Evolutionary conservation across 306 rosid species (phyloP), one percentile per base, ranked within the genome.

Genomic region (Acacia melanoxylon): DNA sequence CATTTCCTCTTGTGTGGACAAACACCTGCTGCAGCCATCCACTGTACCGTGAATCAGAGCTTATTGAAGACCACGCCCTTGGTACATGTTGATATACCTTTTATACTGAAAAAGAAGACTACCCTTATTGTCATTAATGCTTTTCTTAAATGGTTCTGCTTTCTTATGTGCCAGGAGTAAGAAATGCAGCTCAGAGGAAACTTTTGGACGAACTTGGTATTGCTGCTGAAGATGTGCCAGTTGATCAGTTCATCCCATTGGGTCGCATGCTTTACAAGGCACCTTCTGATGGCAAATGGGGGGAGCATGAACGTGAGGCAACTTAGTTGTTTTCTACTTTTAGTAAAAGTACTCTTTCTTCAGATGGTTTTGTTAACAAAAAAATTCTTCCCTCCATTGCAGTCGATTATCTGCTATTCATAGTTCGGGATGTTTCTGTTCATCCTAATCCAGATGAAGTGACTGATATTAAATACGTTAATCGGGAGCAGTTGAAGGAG

Each of bases 21-120:
- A 93, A 96, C 86, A 92, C 99, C 70, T 96, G 99, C 88, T 96
- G 99, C 85, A 96, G 99, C 93, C 99, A 96, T 82, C 99, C 99
- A 24, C 87, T 96, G 69, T 90, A 89, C 86, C 97, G 97, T 68
- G 98, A 96, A 82, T 93, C 98, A 78, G 99, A 96, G 89, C 97
- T 96, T 81, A 92, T 93, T 37, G 90, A 86, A 1, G 94, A 96
- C 82, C 83, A 89, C 58, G 74, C 86, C 72, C 97, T 93, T 68
- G 99, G 99, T 96, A 89, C 77, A 45, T 78, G 62, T 56, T 42
- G 54, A 29, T 54, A 61, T 69, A 19, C 37, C 49, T 27, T 62
- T 24, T 42, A 44, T 49, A 54, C 54, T 31, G 66, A 13, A 58
- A 37, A 40, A 83, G 81, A 85, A 41, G 46, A 79, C 8, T 61